These are phyloP conservation scores for Phylloporus sp. DNA, from an alignment of 768 basidiomycete genomes.

Conservation along the genomic window DNA sequence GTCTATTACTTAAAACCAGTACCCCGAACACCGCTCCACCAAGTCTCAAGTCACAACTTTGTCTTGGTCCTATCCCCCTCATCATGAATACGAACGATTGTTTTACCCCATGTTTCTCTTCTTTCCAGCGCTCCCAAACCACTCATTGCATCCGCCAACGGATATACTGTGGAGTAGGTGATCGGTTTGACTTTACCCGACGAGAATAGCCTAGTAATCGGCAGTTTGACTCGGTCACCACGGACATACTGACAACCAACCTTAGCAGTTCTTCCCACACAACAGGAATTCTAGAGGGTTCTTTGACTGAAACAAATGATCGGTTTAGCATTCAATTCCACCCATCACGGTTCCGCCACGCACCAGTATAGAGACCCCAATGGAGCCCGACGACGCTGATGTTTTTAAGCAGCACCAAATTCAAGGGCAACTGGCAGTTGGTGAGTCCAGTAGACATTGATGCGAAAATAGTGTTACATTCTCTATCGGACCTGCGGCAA, in stretches of 20 bases:
- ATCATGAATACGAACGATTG: conserved; percentile 58
- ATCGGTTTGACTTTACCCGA: conserved; percentile 64
- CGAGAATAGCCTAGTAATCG: conserved; percentile 52
- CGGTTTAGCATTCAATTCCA: background rate
- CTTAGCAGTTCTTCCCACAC: conserved; percentile 73
- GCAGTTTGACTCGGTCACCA: conserved; percentile 5
- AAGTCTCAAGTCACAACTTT: conserved; percentile 35
- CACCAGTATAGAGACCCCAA: conserved; percentile 79
- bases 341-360: conserved; percentile 22
- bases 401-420: conserved; percentile 80
- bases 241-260: conserved; percentile 32
- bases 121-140: conserved; percentile 74
- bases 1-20: no score
- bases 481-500: conserved; percentile 22
- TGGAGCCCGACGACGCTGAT: conserved; percentile 77
- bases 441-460: conserved; percentile 2
- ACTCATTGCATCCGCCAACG: conserved; percentile 59
- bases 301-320: conserved; percentile 44
- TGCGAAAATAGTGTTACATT: conserved; percentile 6
- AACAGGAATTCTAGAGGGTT: conserved; percentile 53
- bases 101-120: conserved; percentile 92
- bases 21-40: conserved; percentile 24
- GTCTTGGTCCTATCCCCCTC: conserved; percentile 36
- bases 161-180: conserved; percentile 62
- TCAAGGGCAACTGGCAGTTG: conserved; percentile 65